These are phyloP conservation scores for Nicotiana knightiana DNA, from an alignment of 257 asterid genomes.

Conservation along the genomic window DNA sequence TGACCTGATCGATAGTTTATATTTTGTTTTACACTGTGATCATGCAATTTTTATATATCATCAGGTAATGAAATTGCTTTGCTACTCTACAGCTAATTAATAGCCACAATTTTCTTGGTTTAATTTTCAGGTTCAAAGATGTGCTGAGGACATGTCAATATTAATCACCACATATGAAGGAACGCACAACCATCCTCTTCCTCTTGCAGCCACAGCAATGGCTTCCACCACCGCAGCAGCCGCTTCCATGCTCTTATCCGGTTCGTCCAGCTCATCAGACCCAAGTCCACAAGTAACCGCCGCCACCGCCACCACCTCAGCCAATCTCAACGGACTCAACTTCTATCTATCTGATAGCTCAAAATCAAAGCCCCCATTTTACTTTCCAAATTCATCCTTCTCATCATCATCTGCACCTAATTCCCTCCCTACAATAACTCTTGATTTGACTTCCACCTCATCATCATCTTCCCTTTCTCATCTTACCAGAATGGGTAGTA, in stretches of 20 bases:
- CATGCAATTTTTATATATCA: not conserved
- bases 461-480: conserved; percentile 34
- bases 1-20: not conserved
- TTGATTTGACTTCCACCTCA: conserved; percentile 66
- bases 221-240: conserved; percentile 97
- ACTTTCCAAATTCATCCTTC: conserved; percentile 55
- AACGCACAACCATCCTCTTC: conserved; percentile 86
- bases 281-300: conserved; percentile 17
- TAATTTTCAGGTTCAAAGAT: conserved; percentile 73
- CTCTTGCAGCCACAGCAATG: conserved; percentile 80
- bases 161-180: conserved; percentile 93
- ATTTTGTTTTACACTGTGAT: not conserved
- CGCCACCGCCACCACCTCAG: not conserved
- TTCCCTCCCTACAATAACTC: conserved; percentile 71
- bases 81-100: not conserved
- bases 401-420: conserved; percentile 36
- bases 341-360: conserved; percentile 60
- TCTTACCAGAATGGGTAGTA: conserved; percentile 18
- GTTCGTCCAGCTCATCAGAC: conserved; percentile 47
- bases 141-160: conserved; percentile 83
- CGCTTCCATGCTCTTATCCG: conserved; percentile 70
- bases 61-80: not conserved
- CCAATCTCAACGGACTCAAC: conserved; percentile 51
- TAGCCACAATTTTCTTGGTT: not conserved
- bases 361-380: conserved; percentile 61